A percentile compares a stretch with the other conserved stretches of the same genome.
Conservation (phyloP, 352 stramenopile species). For the Bremia lactucae region DNA sequence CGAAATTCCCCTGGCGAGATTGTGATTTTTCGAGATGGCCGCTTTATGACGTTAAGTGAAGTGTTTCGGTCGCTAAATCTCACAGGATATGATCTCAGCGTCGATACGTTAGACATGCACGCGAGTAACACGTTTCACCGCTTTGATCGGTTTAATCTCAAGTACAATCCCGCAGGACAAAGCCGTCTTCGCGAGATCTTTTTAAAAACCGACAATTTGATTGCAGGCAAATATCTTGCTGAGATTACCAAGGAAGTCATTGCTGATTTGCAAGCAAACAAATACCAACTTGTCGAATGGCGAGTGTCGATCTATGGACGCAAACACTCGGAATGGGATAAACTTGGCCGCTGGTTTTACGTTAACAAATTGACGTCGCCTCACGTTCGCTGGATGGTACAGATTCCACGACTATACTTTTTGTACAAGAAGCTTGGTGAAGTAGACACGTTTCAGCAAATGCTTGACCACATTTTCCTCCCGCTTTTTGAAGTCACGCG, state of each 20-base stretch:
- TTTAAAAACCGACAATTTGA: slow-evolving; percentile 97
- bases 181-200: slow-evolving; percentile 96
- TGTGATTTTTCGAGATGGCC: slow-evolving; percentile 92
- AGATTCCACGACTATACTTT: slow-evolving; percentile 95
- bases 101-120: slow-evolving; percentile 98
- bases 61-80: slow-evolving; percentile 90
- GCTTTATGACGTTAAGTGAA: slow-evolving; percentile 93
- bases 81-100: slow-evolving; percentile 95
- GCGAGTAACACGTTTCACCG: slow-evolving; percentile 98
- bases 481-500: slow-evolving; percentile 97
- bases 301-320: slow-evolving; percentile 91
- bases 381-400: slow-evolving; percentile 97
- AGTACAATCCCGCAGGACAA: slow-evolving; percentile 96
- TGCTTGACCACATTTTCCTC: slow-evolving; percentile 97
- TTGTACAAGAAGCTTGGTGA: slow-evolving; percentile 91
- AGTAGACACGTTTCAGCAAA: slow-evolving; percentile 93
- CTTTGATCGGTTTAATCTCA: slow-evolving; percentile 99
- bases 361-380: slow-evolving; percentile 84
- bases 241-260: slow-evolving; percentile 94
- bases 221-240: slow-evolving; percentile 91
- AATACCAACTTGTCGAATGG: slow-evolving; percentile 93
- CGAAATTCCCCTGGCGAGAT: slow-evolving; percentile 83
- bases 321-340: slow-evolving; percentile 92
- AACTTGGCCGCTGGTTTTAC: slow-evolving; percentile 95
- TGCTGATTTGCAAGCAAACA: slow-evolving; percentile 77